Base-by-base conservation (phyloP, 306 rosid genomes). In the Carpinus fangiana region DNA sequence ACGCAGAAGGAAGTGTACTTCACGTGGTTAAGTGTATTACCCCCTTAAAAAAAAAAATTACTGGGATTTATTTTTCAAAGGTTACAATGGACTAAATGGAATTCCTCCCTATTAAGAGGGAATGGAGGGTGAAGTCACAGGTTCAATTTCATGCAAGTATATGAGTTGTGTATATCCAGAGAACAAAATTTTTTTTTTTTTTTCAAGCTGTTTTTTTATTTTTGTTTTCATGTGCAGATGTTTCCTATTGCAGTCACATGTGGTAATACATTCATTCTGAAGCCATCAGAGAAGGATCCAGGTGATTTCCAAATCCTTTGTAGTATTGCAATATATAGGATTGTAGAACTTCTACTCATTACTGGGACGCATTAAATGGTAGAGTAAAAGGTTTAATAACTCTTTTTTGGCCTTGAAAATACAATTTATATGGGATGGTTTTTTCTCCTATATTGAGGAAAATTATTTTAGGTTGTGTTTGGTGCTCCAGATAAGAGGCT, bases 251-350 rank as follows among this genome's bases (percentile, higher is more conserved):
- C 94, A 43, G 88, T 90, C 70, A 79, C 90, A 12, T 88, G 92
- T 76, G 94, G 94, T 41, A 90, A 90, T 78, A 90, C 94, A 67
- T 90, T 82, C 81, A 83, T 90, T 77, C 81, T 90, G 62, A 90
- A 88, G 83, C 90, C 94, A 60, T 90, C 94, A 52, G 94, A 90
- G 76, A 88, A 85, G 73, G 89, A 81, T 82, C 92, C 90, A 81
- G 94, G 94, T 90, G 60, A 83, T 53, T 73, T 18, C 75, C 43
- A 62, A 67, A 31, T 50, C 34, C 69, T 74, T 79, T 48, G 69
- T 47, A 43, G n/a, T 31, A 7, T 21, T 60, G 64, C 61, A 70
- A 74, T 57, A 45, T 54, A 21, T 71, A 17, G n/a, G 31, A 23
- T 76, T 61, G 31, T 48, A 13, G 74, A 55, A 56, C 36, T 46